These are phyloP conservation scores for Populus deltoides DNA, from an alignment of 345 rosid species.

Conservation along the genomic window DNA sequence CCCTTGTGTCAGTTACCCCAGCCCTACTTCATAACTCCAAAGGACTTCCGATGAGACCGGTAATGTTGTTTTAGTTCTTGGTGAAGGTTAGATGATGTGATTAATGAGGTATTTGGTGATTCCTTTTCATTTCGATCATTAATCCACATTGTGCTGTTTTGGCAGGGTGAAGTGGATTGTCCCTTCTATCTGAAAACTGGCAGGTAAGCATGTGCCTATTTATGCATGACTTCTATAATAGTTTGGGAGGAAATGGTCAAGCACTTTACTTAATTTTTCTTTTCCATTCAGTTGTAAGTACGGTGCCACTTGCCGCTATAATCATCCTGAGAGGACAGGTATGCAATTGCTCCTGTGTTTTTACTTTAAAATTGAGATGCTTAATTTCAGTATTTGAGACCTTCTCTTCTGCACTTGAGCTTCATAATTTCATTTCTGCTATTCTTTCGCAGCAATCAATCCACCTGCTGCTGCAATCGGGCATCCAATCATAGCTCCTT, in stretches of 20 bases:
- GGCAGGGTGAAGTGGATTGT: constrained; percentile 89
- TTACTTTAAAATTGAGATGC: neutral
- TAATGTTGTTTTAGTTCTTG: constrained; percentile 16
- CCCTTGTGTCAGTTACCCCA: constrained; percentile 41
- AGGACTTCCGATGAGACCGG: constrained; percentile 89
- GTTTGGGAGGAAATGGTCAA: neutral
- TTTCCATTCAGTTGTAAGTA: constrained; percentile 74
- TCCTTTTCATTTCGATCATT: neutral
- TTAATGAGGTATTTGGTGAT: neutral
- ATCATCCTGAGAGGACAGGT: constrained; percentile 94
- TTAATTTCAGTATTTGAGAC: neutral
- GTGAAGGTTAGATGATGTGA: neutral
- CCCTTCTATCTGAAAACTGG: constrained; percentile 95
- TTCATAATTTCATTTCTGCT: constrained; percentile 7
- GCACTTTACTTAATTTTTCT: constrained; percentile 7
- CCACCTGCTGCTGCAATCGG: constrained; percentile 59
- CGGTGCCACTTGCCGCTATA: constrained; percentile 87
- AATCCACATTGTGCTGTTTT: constrained; percentile 16
- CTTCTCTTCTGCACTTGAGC: neutral
- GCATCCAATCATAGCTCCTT: constrained; percentile 47
- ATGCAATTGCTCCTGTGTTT: constrained; percentile 10
- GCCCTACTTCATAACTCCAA: constrained; percentile 67
- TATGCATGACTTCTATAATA: neutral
- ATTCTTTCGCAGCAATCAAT: constrained; percentile 54
- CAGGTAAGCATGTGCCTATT: constrained; percentile 48